These are phyloP conservation scores for Conticribra guillardii DNA, from an alignment of 108 stramenopile species.

Conservation along the genomic window DNA sequence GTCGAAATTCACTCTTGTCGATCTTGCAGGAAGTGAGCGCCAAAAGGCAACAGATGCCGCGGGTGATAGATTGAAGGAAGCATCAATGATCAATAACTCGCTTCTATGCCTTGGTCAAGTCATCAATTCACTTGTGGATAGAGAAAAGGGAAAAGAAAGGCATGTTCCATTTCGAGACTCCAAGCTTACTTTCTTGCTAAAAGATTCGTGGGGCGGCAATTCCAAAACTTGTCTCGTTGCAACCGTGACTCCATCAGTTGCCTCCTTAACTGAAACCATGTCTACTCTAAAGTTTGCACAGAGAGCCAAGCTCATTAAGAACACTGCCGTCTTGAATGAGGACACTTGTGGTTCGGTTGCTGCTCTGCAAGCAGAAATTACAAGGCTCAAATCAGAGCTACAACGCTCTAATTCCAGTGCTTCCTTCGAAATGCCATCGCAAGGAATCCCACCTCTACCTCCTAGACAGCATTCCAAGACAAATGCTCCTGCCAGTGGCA, in stretches of 20 bases:
- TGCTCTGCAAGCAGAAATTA: constrained; percentile 47
- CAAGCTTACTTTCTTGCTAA: constrained; percentile 54
- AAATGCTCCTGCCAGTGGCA: background rate
- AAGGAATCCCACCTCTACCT: background rate
- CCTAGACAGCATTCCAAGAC: background rate
- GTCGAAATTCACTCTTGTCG: constrained; percentile 52
- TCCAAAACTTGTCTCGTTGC: constrained; percentile 60
- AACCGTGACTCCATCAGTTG: constrained; percentile 40
- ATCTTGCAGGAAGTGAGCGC: constrained; percentile 51
- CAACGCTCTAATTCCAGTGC: constrained; percentile 2
- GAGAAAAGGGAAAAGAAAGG: constrained; percentile 29
- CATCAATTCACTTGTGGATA: constrained; percentile 72
- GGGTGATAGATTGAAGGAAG: constrained; percentile 72
- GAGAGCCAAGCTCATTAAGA: constrained; percentile 53
- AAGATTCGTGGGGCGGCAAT: constrained; percentile 53
- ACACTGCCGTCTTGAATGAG: constrained; percentile 50
- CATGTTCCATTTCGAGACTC: constrained; percentile 58
- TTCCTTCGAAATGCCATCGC: background rate
- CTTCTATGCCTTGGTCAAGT: constrained; percentile 73
- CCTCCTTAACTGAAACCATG: constrained; percentile 40
- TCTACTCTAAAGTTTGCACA: constrained; percentile 60
- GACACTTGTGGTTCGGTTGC: constrained; percentile 39
- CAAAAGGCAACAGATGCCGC: constrained; percentile 51
- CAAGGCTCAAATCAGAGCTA: constrained; percentile 31
- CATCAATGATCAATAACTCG: constrained; percentile 74